Conservation (phyloP, 78 protist species). For the Fonticula alba region DNA sequence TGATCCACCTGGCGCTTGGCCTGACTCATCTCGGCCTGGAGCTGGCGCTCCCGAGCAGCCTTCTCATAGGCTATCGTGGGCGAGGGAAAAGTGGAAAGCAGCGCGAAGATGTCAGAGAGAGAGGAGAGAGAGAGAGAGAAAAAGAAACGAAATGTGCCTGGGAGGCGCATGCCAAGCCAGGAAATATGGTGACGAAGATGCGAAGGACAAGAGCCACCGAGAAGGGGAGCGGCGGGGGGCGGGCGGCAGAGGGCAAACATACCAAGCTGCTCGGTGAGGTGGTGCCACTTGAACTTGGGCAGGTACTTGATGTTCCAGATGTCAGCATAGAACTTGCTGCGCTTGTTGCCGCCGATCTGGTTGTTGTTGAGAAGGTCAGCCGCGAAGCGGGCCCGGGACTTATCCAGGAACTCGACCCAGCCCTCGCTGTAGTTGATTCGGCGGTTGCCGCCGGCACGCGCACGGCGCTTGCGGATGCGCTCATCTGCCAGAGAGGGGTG, state of each 20-base stretch:
- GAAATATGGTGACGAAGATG: not conserved
- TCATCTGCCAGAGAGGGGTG: not conserved
- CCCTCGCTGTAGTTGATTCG: slow-evolving; percentile 41
- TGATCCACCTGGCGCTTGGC: slow-evolving; percentile 7
- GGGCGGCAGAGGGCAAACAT: not conserved
- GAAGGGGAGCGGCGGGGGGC: not conserved
- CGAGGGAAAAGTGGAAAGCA: not conserved
- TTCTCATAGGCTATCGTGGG: slow-evolving; percentile 5
- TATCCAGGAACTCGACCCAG: slow-evolving; percentile 68
- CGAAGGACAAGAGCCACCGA: not conserved
- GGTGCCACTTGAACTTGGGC: slow-evolving; percentile 61
- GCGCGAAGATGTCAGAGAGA: not conserved
- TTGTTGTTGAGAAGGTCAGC: slow-evolving; percentile 37
- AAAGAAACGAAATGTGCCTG: not conserved
- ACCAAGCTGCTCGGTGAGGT: slow-evolving; percentile 36
- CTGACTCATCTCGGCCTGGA: slow-evolving; percentile 17
- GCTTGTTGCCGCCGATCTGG: slow-evolving; percentile 20
- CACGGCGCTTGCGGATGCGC: slow-evolving; percentile 10
- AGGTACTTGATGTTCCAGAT: slow-evolving; percentile 68
- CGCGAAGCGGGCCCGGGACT: slow-evolving; percentile 29
- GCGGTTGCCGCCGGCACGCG: slow-evolving; percentile 26
- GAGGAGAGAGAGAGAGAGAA: not conserved
- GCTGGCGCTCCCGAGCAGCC: slow-evolving; percentile 6
- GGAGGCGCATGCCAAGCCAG: not conserved
- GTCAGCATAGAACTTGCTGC: slow-evolving; percentile 32